These are phyloP conservation scores for Rubroboletus pulcherrimus DNA, from an alignment of 768 basidiomycete species.

Conservation along the genomic window DNA sequence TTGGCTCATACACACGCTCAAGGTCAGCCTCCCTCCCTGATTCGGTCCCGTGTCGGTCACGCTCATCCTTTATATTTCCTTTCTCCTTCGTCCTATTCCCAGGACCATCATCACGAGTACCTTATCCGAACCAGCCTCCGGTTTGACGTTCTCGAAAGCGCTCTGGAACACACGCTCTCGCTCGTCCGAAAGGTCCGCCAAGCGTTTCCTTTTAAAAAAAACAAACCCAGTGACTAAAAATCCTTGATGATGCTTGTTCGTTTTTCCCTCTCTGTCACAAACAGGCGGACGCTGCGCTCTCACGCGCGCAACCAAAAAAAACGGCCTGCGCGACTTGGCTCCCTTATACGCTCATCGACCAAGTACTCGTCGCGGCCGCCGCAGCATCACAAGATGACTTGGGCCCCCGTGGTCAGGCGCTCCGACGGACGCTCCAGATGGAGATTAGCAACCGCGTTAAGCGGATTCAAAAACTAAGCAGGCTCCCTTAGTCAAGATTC, in stretches of 20 bases:
- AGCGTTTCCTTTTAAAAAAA: neutral
- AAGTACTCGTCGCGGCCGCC: constrained; percentile 66
- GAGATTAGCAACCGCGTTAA: constrained; percentile 63
- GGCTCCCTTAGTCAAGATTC: constrained; percentile 18
- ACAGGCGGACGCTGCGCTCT: constrained; percentile 52
- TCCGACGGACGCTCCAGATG: constrained; percentile 50
- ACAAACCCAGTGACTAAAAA: constrained; percentile 3
- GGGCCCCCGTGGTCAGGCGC: constrained; percentile 37
- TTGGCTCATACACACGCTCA: constrained; percentile 77
- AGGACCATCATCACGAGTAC: constrained; percentile 75
- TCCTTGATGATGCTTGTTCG: neutral
- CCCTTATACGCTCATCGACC: constrained; percentile 81
- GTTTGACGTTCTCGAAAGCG: constrained; percentile 75
- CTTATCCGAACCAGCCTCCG: constrained; percentile 76
- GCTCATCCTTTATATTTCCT: neutral
- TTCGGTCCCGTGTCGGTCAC: neutral
- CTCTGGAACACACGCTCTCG: constrained; percentile 67
- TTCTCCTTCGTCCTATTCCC: neutral
- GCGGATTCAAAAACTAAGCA: constrained; percentile 64
- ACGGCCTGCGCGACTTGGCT: constrained; percentile 68
- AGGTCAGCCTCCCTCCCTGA: constrained; percentile 41
- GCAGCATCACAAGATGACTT: constrained; percentile 41
- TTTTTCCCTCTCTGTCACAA: neutral
- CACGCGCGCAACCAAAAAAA: constrained; percentile 50
- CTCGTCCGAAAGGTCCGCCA: constrained; percentile 67